Base-by-base conservation (phyloP, 2,329 filamentous ascomycete species). In the Trichophyton verrucosum region DNA sequence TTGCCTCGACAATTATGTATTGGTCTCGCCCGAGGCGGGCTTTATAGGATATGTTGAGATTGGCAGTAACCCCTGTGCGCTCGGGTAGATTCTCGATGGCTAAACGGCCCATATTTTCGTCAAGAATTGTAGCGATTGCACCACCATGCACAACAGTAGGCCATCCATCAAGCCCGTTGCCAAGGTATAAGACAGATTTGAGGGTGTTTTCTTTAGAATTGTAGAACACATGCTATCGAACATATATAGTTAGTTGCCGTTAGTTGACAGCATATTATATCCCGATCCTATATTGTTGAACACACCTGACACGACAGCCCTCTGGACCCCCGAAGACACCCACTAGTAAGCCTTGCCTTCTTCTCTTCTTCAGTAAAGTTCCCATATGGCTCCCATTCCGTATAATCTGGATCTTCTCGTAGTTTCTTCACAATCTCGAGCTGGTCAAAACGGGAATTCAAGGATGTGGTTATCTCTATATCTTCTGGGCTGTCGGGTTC, bases 101-200 rank as follows among this genome's bases (percentile, higher is more conserved):
- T 63, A 82, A 84, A 49, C 86, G 78, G n/a, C 84, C 83, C 63
- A 89, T 77, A 58, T 80, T 81, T 75, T 91, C 88, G 70, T 88
- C 82, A 42, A 91, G 73, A 2, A 88, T 71, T 0, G 85, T 89
- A 6, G 85, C 86, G 57, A 88, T 78, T 5, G 80, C 77, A 13
- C 88, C 88, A 60, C 88, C 88, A 74, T 92, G 88, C 58, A 84
- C 83, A 46, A 88, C 77, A 11, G 81, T 80, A 1, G 87, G 87
- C 86, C 86, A 91, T 3, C 88, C 87, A 56, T 80, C 77, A 20
- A 86, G 69, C 0, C 77, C 81, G n/a, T 77, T 71, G 5, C 88
- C 88, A 60, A 91, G 79, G 76, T 80, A 87, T 3, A 91, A 76
- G n/a, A 91, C 78, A 57, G 79, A 81, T 9, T 86, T 74, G 38